Percentiles rank a stretch among this genome's conserved stretches.
Evolutionary conservation across 148 eudicot species (phyloP).

Genomic region (Talinum fruticosum): DNA sequence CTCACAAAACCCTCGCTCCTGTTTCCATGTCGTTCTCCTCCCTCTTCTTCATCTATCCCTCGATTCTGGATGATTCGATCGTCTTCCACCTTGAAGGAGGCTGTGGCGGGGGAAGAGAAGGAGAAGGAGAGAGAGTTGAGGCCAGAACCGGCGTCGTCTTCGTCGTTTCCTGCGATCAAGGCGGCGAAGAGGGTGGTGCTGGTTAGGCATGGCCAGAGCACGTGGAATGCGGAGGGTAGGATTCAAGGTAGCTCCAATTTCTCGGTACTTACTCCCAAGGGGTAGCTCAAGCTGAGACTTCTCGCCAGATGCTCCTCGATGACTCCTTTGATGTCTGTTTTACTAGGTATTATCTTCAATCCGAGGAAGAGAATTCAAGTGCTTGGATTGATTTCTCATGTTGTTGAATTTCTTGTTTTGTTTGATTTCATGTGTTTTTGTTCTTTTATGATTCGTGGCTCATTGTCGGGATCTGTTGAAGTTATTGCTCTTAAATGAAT

Average conservation of each 20-base stretch:
- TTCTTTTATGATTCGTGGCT: neutral
- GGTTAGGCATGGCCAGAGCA: slow-evolving; percentile 96
- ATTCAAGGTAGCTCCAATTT: slow-evolving; percentile 93
- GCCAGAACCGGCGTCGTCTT: neutral
- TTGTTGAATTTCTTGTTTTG: neutral
- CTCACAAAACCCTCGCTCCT: neutral
- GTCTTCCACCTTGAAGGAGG: slow-evolving; percentile 21
- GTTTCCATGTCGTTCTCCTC: neutral
- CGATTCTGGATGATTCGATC: slow-evolving; percentile 29
- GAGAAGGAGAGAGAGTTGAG: slow-evolving; percentile 17
- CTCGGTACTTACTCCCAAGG: slow-evolving; percentile 74
- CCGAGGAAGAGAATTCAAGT: neutral
- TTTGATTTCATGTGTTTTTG: neutral
- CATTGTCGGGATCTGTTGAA: neutral
- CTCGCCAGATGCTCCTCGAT: slow-evolving; percentile 73
- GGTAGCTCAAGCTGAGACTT: slow-evolving; percentile 84
- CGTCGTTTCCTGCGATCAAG: slow-evolving; percentile 50
- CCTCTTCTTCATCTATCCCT: slow-evolving; percentile 21
- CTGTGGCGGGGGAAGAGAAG: slow-evolving; percentile 10
- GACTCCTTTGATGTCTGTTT: slow-evolving; percentile 85
- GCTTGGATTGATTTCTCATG: neutral
- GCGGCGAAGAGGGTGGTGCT: slow-evolving; percentile 80
- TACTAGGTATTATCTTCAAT: slow-evolving; percentile 47
- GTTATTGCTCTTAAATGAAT: no score
- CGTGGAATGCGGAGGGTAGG: slow-evolving; percentile 96